A percentile compares a stretch with the other conserved stretches of the same genome.
phyloP scores from a whole-genome alignment of 306 rosid genomes.

The Fagus sylvatica region DNA sequence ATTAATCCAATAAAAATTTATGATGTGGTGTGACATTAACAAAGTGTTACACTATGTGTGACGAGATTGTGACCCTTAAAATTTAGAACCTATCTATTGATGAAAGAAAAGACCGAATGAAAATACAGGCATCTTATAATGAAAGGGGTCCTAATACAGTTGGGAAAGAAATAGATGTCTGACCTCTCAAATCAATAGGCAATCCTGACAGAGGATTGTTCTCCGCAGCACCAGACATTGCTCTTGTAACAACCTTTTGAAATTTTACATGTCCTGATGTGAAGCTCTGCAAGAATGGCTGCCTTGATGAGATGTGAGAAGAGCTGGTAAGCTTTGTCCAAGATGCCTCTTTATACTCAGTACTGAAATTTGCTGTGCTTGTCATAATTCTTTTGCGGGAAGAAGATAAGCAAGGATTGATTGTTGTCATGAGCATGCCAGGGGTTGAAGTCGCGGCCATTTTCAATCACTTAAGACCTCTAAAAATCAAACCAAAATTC shows the following conservation, averaged over 20 bases:
- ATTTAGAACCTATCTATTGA: no score
- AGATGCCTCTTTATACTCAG: constrained; percentile 42
- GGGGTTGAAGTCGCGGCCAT: constrained; percentile 70
- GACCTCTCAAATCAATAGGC: constrained; percentile 86
- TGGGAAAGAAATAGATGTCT: background rate
- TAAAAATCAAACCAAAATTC: constrained; percentile 13
- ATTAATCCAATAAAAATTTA: no score
- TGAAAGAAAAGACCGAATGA: background rate
- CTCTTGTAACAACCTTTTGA: constrained; percentile 52
- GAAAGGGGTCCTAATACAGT: background rate
- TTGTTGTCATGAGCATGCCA: constrained; percentile 58
- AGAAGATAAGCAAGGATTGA: constrained; percentile 44
- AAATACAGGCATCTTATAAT: background rate
- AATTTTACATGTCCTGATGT: constrained; percentile 38
- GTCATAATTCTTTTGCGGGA: constrained; percentile 38
- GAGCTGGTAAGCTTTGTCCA: constrained; percentile 60
- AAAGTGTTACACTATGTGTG: no score
- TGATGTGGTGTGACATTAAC: no score
- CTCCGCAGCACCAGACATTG: constrained; percentile 54
- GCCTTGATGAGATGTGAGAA: constrained; percentile 50
- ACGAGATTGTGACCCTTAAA: no score
- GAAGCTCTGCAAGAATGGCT: constrained; percentile 39
- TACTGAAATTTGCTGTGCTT: constrained; percentile 31
- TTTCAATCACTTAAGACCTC: constrained; percentile 22
- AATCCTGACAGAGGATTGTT: constrained; percentile 57